Base-by-base conservation (phyloP, 768 basidiomycete species). In the Sporobolomyces roseus region DNA sequence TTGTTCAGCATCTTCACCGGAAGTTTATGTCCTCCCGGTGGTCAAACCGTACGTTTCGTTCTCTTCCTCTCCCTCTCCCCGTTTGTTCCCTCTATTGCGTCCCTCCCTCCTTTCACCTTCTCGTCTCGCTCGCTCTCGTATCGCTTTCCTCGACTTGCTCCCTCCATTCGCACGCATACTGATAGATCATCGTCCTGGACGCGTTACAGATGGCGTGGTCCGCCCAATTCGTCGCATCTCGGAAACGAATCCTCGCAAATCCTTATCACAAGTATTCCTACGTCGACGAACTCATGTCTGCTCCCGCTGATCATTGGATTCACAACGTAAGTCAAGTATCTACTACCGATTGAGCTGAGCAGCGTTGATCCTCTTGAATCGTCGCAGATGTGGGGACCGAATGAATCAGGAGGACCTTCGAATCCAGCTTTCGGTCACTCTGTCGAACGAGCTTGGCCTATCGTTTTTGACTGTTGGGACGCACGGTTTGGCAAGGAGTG, bases 401-500 rank as follows among this genome's bases (percentile, higher is more conserved):
- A 73, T 61, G 65, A 63, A 9, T 66, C 64, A 10, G 72, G 72
- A 35, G 72, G 72, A 6, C 72, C 67, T 12, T 54, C 55, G 36
- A 73, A 73, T 49, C 72, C 72, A 0, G 64, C 65, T 29, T 23
- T 73, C 56, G 77, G 77, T 0, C 77, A 79, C 52, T 71, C 74
- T 5, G 59, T 77, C 36, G 77, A 78, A 63, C 58, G 77, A 29
- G 66, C 75, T 10, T 78, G 77, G 77, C 77, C 77, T 4, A 53
- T 73, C 36, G 75, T 77, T 25, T 76, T 78, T 50, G 70, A 61
- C 19, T 78, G 77, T 56, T 51, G 30, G 9, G 74, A 76, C 25
- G 65, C 66, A 9, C 33, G 23, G 12, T 65, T 71, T 13, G 75
- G 67, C 4, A 66, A 72, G 21, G 48, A 60, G 29, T 77, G 77